These are phyloP conservation scores for Aspergillus funiculosus DNA, from an alignment of 495 filamentous ascomycete species.

Conservation along the genomic window DNA sequence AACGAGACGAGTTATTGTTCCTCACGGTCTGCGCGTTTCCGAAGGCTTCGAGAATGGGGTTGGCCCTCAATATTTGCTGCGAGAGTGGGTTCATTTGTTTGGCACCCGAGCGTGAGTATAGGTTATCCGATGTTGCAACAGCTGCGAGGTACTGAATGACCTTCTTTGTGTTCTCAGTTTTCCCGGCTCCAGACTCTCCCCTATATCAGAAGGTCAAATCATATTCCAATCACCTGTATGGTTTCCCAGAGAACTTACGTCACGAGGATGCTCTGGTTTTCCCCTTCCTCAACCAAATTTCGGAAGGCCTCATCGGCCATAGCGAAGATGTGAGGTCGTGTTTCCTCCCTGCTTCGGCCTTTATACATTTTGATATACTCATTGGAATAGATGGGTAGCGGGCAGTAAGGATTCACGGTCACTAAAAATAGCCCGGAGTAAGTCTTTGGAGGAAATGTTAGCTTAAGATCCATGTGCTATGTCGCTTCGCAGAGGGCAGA, in stretches of 20 bases:
- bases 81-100: constrained; percentile 83
- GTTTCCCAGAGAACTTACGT: constrained; percentile 49
- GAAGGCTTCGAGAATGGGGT: constrained; percentile 97
- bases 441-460: constrained; percentile 46
- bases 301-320: constrained; percentile 98
- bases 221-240: neutral
- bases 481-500: neutral
- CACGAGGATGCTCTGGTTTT: constrained; percentile 96
- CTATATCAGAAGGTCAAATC: constrained; percentile 28
- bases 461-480: neutral
- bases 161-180: constrained; percentile 99
- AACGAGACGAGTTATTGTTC: constrained; percentile 98
- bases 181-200: constrained; percentile 96
- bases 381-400: constrained; percentile 90
- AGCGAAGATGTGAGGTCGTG: constrained; percentile 94
- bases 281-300: constrained; percentile 88
- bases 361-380: constrained; percentile 98
- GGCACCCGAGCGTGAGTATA: constrained; percentile 54
- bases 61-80: constrained; percentile 91
- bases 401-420: constrained; percentile 93
- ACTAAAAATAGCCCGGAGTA: constrained; percentile 98
- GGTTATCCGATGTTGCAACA: constrained; percentile 77
- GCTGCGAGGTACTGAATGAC: constrained; percentile 98
- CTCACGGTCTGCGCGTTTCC: constrained; percentile 97
- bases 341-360: constrained; percentile 82